Base-by-base conservation (phyloP, 1,284 basidiomycete species). In the Melanopsichium pennsylvanicum region DNA sequence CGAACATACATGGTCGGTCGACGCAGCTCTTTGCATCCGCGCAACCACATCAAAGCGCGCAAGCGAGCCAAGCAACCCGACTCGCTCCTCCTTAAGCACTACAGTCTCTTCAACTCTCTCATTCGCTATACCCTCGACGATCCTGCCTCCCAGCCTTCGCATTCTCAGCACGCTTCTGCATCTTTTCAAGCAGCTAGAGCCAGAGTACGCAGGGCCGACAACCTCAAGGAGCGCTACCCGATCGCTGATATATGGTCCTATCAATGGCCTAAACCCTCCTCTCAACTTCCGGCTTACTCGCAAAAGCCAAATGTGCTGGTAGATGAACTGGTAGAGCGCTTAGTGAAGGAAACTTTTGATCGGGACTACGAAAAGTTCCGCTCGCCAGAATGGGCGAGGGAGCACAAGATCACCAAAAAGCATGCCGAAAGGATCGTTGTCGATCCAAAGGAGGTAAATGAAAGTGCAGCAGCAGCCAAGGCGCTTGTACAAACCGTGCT, bases 21-120 rank as follows among this genome's bases (percentile, higher is more conserved):
- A 7, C 43, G 43, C 41, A 42, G 8, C 21, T 51, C 4, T 26
- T 34, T 22, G 21, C 41, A 33, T 7, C 42, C 35, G 27, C 27
- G 27, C 8, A 42, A 33, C 16, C 45, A 34, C 15, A 16, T 7
- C 11, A 31, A 34, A 21, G 46, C 41, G 5, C 57, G 49, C 40
- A 49, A 42, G 29, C 26, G 32, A 29, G 50, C 45, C 31, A 19
- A 15, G 7, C 27, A 32, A 2, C 31, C 37, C 39, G 26, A 45
- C 38, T 62, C 59, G 31, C 37, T 56, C 29, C 38, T 63, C 29
- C 19, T 51, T 48, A 55, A 46, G 23, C 60, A 63, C 21, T 48
- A 56, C n/a, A 22, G 29, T 7, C 60, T 51, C 9, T 48, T 63
- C 60, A 47, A 41, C 35, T 63, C 60, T 18, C 40, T 63, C 23